Evolutionary conservation across 768 basidiomycete genomes (phyloP), one percentile per base, ranked within the genome.

Genomic region (Mycena indigotica): DNA sequence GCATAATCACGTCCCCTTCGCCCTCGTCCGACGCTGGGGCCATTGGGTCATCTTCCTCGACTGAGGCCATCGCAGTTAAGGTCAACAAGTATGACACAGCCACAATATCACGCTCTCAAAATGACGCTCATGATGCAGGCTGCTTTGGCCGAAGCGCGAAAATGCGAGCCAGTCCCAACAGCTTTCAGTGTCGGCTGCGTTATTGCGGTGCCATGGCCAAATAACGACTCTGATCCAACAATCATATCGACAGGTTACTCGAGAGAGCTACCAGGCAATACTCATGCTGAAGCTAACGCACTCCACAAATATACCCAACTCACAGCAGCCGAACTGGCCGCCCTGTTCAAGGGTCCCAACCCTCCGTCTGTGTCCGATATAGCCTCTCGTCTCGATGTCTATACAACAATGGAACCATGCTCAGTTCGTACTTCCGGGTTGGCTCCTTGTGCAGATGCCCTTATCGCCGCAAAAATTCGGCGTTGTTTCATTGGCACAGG

Each of bases 331-430:
- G 69, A 85, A 40, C 69, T 90, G 38, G 67, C 75, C 15, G 60
- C 74, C 13, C 67, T 83, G 30, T 77, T 85, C 40, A 75, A 82
- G 1, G 63, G 66, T 3, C 57, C 68, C 10, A 58, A 64, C 5
- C 57, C 71, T 0, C 58, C 73, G 12, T 69, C 70, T 38, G 57
- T 83, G 44, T 75, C 82, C 53, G 75, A 84, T 15, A 66, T 95
- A 25, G 72, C 90, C 39, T 58, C 73, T 19, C 78, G 78, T 23
- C 78, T 86, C 23, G 90, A 93, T 69, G 87, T 91, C 40, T 98
- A 97, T 68, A 96, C 95, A 0, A 98, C 97, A 0, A 83, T 99
- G 78, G 97, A 99, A 68, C 97, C 96, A 10, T 99, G 97, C 69
- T 96, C 94, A 4, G 72, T 91, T 29, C 79, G 97, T 57, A 89